These are phyloP conservation scores for Raphanus raphanistrum DNA, from an alignment of 345 rosid genomes.

Conservation along the genomic window DNA sequence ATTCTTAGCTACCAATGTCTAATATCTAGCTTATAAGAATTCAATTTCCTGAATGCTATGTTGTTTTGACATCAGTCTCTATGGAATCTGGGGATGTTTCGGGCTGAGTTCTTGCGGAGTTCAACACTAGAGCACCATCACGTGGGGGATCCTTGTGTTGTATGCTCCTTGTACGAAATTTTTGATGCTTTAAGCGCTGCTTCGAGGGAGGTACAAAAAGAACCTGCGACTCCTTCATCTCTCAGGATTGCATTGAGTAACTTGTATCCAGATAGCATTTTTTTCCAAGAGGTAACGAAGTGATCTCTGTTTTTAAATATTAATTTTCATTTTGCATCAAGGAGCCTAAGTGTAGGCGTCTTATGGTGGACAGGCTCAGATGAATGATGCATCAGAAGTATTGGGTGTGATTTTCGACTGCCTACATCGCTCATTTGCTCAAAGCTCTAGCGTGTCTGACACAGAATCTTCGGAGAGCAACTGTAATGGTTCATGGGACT, in stretches of 20 bases:
- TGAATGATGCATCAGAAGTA: constrained; percentile 99
- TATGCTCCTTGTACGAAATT: constrained; percentile 77
- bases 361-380: constrained; percentile 71
- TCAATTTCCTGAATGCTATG: neutral
- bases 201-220: constrained; percentile 54
- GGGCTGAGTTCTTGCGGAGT: constrained; percentile 76
- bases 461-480: constrained; percentile 63
- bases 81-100: constrained; percentile 86
- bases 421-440: constrained; percentile 84
- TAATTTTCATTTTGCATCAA: neutral
- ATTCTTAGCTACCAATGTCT: neutral
- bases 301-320: neutral
- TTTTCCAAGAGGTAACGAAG: constrained; percentile 80
- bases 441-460: constrained; percentile 55
- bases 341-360: constrained; percentile 9
- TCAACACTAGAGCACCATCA: constrained; percentile 73
- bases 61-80: constrained; percentile 61
- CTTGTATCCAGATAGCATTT: constrained; percentile 84
- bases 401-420: constrained; percentile 81
- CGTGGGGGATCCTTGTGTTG: constrained; percentile 95
- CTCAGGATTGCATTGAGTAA: constrained; percentile 89
- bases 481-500: constrained; percentile 74
- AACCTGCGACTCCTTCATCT: constrained; percentile 84
- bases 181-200: constrained; percentile 66
- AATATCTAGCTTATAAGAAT: constrained; percentile 3